Conservation (phyloP, 1,284 basidiomycete species). For the Ceratobasidium papillatum region DNA sequence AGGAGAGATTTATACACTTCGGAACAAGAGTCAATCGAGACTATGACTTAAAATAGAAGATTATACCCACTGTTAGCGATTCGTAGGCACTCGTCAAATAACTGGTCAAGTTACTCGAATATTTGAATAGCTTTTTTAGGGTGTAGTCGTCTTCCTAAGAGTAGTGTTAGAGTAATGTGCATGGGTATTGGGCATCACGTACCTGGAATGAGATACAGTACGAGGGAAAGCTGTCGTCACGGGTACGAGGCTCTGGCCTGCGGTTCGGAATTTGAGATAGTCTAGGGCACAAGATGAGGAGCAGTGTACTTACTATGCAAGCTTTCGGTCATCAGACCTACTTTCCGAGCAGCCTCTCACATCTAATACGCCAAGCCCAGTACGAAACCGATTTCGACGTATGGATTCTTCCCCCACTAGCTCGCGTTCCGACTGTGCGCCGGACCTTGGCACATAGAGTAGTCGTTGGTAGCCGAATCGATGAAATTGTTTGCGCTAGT, state of each 20-base stretch:
- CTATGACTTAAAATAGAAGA: conserved; percentile 17
- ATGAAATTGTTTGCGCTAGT: conserved; percentile 93
- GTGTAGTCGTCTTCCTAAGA: conserved; percentile 65
- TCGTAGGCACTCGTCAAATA: conserved; percentile 72
- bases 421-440: conserved; percentile 68
- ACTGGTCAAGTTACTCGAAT: conserved; percentile 78
- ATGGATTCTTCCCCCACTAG: conserved; percentile 94
- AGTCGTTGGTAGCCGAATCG: conserved; percentile 68
- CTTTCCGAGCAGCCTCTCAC: conserved; percentile 85
- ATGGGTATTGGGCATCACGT: conserved; percentile 44
- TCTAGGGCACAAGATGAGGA: background rate
- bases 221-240: conserved; percentile 68
- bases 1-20: conserved; percentile 78
- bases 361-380: conserved; percentile 60
- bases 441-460: conserved; percentile 75
- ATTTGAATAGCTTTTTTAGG: conserved; percentile 79
- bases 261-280: conserved; percentile 9
- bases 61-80: conserved; percentile 71
- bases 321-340: conserved; percentile 78
- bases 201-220: conserved; percentile 83
- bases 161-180: conserved; percentile 30
- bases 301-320: conserved; percentile 78
- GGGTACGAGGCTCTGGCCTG: conserved; percentile 85
- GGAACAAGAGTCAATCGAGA: background rate
- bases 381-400: conserved; percentile 48